phyloP scores from a whole-genome alignment of 352 stramenopile species.

The Pythium sukuiense region DNA sequence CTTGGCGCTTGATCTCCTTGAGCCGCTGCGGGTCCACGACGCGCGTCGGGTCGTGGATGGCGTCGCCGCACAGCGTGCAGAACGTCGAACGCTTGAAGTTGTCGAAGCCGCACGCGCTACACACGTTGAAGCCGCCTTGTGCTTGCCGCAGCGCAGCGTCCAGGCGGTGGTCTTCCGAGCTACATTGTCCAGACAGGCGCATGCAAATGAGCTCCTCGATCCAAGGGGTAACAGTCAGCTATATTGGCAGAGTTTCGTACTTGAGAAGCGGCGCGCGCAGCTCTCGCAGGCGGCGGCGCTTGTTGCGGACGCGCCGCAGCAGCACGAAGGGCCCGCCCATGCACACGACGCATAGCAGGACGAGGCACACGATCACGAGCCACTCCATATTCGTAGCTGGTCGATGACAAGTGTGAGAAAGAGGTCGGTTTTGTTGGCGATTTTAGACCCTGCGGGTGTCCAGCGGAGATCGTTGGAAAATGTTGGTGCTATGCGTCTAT shows the following conservation, averaged over 20 bases:
- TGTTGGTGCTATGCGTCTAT: not conserved
- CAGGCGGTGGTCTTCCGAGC: constrained; percentile 24
- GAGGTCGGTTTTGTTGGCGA: not conserved
- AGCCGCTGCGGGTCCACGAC: constrained; percentile 18
- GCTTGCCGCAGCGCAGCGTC: constrained; percentile 26
- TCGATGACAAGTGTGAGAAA: not conserved
- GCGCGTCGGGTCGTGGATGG: constrained; percentile 22
- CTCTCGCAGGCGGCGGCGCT: constrained; percentile 12
- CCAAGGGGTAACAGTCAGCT: not conserved
- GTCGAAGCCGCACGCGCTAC: constrained; percentile 28
- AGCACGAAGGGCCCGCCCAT: constrained; percentile 19
- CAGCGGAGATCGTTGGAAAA: not conserved
- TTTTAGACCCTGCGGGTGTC: not conserved
- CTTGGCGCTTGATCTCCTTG: constrained; percentile 24
- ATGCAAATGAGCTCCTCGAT: not conserved
- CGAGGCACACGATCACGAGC: constrained; percentile 14
- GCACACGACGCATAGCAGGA: constrained; percentile 19
- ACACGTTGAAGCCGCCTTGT: constrained; percentile 28
- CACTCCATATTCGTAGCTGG: constrained; percentile 19
- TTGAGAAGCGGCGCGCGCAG: constrained; percentile 22
- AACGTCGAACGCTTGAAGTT: constrained; percentile 33
- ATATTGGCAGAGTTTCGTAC: constrained; percentile 5
- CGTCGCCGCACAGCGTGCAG: constrained; percentile 30
- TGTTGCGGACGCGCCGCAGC: constrained; percentile 20
- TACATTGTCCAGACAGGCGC: not conserved